A percentile compares a stretch with the other conserved stretches of the same genome.
Conservation (phyloP, 169 alveolate species). For the Plasmodium billcollinsi region DNA sequence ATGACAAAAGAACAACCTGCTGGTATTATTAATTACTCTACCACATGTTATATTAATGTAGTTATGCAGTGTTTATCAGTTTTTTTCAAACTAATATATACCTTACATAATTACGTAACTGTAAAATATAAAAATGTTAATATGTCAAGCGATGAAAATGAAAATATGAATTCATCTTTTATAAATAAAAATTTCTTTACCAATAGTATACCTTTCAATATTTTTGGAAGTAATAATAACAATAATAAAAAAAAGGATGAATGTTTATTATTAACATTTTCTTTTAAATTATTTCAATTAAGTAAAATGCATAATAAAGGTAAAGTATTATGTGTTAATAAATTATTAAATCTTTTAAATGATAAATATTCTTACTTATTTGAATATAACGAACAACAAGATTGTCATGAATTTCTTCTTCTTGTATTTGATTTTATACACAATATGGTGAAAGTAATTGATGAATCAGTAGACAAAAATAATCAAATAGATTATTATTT, state of each 20-base stretch:
- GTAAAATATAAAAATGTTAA: conserved; percentile 38
- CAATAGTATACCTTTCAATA: conserved; percentile 63
- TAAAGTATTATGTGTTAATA: conserved; percentile 37
- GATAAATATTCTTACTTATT: conserved; percentile 60
- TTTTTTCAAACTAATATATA: conserved; percentile 30
- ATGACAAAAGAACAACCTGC: conserved; percentile 57
- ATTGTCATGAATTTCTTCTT: conserved; percentile 73
- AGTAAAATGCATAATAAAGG: conserved; percentile 62
- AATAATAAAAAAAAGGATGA: conserved; percentile 69
- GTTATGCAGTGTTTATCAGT: conserved; percentile 57
- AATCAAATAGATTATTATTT: conserved; percentile 52
- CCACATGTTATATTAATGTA: conserved; percentile 63
- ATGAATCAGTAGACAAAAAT: conserved; percentile 46
- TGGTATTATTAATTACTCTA: conserved; percentile 56
- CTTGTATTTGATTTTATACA: conserved; percentile 58
- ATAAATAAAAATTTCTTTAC: conserved; percentile 65
- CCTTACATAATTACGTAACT: conserved; percentile 64
- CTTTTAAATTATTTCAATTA: conserved; percentile 51
- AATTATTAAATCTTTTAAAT: conserved; percentile 49
- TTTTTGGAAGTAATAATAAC: conserved; percentile 51
- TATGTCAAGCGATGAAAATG: conserved; percentile 55
- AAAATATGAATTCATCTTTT: conserved; percentile 55
- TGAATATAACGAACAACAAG: conserved; percentile 73
- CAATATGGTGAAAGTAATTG: conserved; percentile 66
- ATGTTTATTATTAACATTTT: conserved; percentile 21